Base-by-base conservation (phyloP, 139 green algal species). In the Coelastrella sp. region DNA sequence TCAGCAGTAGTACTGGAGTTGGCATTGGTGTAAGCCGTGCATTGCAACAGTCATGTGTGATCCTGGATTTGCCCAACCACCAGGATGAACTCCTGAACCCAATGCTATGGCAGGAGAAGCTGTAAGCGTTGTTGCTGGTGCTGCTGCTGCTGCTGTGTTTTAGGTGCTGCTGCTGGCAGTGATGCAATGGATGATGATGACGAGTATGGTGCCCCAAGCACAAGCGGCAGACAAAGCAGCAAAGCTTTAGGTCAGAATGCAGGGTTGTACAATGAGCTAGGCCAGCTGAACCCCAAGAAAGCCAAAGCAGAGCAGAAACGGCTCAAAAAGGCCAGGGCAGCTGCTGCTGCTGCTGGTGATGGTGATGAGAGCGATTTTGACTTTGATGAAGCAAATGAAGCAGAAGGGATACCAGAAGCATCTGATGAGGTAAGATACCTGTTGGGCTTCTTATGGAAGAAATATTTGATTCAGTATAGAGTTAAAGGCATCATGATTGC, bases 261-360 rank as follows among this genome's bases (percentile, higher is more conserved):
- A 51, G 62, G 88, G 68, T 89, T 98, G 64, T 98, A 97, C 73
- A 62, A 21, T 34, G 91, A 96, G 63, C 87, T 91, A 3, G 95
- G 95, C 27, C 94, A 98, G 87, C 94, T 93, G 88, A 98, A 98
- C 85, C 95, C 95, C 2, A 90, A 94, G 25, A 85, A 81, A 2
- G 94, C 91, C 5, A 87, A 88, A 21, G 86, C 90, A 11, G 78
- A 92, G 71, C 92, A 93, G 62, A 38, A 69, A 40, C n/a, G 62
- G 62, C 67, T 86, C 69, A 87, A 93, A 79, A 69, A 82, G 67
- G 57, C 60, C 4, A 92, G 92, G 63, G 66, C 66, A 27, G 68
- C 50, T 32, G 32, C 68, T 51, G 68, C 50, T 34, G 34, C 41
- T 68, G 87, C 88, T 57, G 53, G 57, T 71, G 71, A 85, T 30